Base-by-base conservation (phyloP, 257 asterid genomes). In the Ajuga chamaepitys region DNA sequence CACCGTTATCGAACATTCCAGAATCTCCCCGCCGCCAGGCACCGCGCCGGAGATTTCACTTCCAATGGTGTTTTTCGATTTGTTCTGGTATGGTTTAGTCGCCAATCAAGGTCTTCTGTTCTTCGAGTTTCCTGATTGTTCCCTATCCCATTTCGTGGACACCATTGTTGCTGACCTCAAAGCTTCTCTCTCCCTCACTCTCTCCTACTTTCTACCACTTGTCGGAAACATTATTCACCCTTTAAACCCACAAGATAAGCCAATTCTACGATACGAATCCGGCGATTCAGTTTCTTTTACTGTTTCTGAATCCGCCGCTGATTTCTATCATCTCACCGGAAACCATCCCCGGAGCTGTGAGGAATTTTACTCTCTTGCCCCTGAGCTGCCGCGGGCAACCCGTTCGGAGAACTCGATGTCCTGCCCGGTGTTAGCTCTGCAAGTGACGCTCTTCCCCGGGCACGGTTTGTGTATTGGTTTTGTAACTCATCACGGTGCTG, bases 391-490 rank as follows among this genome's bases (percentile, higher is more conserved):
- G 1, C 59, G 37, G 11, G 65, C 66, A 6, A 46, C 32, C 3
- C 37, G 4, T 21, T 47, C 37, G 0, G 34, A 14, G 0, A 9
- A 30, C 18, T 38, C 9, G 3, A n/a, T 24, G n/a, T 1, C 30
- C 1, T 8, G 17, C 58, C 75, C 83, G 5, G 50, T 71, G 26
- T 4, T 71, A 1, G 78, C 80, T 8, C 18, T 76, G 22, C 74
- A 75, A 30, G 79, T 66, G 9, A 78, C 81, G 1, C 38, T 75
- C 1, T 79, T 79, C 30, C 76, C 81, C 0, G 70, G 47, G 4
- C 16, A 3, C 4, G 84, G 81, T 0, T 1, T 79, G 1, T 68
- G 66, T 2, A 24, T 79, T 4, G 84, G 84, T 4, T 38, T 61
- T 1, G 25, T 37, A 0, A 22, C 62, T 14, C 71, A 52, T 41